Evolutionary conservation across 208 protist species (phyloP).

Genomic region (Zelonia costaricensis): DNA sequence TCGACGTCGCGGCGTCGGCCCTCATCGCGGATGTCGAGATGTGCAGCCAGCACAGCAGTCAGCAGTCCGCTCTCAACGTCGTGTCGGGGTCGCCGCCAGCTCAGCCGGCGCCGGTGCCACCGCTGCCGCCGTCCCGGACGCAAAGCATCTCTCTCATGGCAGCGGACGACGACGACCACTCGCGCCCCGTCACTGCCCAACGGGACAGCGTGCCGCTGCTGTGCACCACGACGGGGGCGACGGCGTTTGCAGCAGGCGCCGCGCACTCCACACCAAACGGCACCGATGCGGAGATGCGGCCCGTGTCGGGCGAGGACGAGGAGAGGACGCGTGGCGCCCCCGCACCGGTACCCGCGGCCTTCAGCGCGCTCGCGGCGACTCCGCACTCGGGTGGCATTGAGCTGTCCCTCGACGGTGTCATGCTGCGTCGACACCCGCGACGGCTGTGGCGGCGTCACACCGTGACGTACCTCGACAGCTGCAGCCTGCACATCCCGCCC

Average conservation of each 20-base stretch:
- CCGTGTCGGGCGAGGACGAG: background rate
- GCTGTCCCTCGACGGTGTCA: conserved; percentile 17
- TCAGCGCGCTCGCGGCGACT: background rate
- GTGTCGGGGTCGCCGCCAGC: background rate
- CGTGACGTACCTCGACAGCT: conserved; percentile 22
- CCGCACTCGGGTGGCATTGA: conserved; percentile 8
- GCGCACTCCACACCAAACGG: background rate
- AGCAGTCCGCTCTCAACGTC: background rate
- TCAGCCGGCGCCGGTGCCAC: background rate
- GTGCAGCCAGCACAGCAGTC: background rate
- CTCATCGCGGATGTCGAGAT: conserved; percentile 3
- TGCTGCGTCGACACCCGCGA: background rate
- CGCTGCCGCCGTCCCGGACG: background rate
- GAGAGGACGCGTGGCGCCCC: background rate
- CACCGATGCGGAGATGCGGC: background rate
- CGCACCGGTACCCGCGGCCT: background rate
- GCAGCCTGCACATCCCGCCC: conserved; percentile 20
- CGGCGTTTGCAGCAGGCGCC: too few species aligned
- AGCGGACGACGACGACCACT: background rate
- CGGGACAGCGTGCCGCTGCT: too few species aligned
- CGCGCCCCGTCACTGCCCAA: too few species aligned
- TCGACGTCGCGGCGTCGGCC: background rate
- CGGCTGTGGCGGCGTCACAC: conserved; percentile 7
- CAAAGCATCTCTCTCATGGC: too few species aligned
- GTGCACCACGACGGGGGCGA: too few species aligned